Conservation (phyloP, 768 basidiomycete genomes). For the Boletus reticuloceps region DNA sequence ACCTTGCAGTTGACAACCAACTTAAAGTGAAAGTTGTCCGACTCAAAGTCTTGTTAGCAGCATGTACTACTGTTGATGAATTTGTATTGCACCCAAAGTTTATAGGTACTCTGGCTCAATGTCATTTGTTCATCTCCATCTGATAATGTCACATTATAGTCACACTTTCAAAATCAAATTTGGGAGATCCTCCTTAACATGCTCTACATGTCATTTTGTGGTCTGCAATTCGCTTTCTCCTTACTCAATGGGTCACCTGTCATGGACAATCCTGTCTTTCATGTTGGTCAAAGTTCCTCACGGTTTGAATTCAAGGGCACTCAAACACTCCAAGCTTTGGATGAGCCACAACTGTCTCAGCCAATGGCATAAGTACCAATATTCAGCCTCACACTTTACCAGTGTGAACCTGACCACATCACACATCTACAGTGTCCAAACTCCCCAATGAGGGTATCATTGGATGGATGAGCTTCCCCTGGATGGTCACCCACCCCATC, state of each 20-base stretch:
- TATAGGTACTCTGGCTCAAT: no score
- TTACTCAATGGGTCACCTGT: background rate
- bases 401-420: background rate
- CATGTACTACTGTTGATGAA: no score
- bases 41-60: no score
- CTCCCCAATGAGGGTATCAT: background rate
- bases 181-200: no score
- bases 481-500: background rate
- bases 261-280: background rate
- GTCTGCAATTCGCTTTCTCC: no score
- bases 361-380: background rate
- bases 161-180: background rate
- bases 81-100: no score
- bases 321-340: background rate
- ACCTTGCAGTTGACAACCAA: background rate
- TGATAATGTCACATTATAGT: background rate
- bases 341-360: background rate
- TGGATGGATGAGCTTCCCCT: background rate
- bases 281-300: background rate
- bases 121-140: no score
- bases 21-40: background rate
- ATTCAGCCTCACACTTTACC: no score
- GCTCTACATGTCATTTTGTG: no score
- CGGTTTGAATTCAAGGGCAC: background rate
- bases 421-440: background rate